A percentile compares a stretch with the other conserved stretches of the same genome.
phyloP scores from a whole-genome alignment of 805 yeast genomes.

The Citeromyces matritensis region DNA sequence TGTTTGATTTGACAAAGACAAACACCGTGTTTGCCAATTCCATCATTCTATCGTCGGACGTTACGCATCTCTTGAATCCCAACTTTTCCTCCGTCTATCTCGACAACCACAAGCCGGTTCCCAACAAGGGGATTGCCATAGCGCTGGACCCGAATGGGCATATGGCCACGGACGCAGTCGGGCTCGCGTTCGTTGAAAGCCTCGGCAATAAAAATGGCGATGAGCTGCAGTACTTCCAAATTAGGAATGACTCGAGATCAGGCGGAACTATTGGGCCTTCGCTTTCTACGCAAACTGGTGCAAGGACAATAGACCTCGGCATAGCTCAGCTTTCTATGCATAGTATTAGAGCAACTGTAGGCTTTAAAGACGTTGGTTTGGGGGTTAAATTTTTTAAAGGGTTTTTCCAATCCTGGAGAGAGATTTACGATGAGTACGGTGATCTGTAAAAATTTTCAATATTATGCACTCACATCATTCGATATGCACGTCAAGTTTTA shows the following conservation, averaged over 20 bases:
- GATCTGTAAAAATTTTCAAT: no score
- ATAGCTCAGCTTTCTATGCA: conserved; percentile 81
- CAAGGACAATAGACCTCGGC: conserved; percentile 68
- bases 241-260: conserved; percentile 70
- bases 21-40: conserved; percentile 33
- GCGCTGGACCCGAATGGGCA: conserved; percentile 69
- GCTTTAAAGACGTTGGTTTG: conserved; percentile 62
- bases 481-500: no score
- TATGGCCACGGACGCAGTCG: conserved; percentile 71
- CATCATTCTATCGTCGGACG: conserved; percentile 72
- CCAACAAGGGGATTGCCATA: conserved; percentile 62
- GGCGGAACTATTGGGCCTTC: conserved; percentile 86
- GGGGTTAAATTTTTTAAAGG: no score
- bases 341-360: conserved; percentile 69
- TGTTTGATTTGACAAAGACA: no score
- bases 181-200: conserved; percentile 55
- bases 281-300: conserved; percentile 48
- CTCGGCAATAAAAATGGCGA: conserved; percentile 53
- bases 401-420: no score
- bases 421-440: no score
- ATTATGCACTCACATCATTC: no score
- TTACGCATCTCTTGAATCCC: conserved; percentile 71
- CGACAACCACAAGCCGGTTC: conserved; percentile 67
- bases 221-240: conserved; percentile 67
- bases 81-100: conserved; percentile 55